Evolutionary conservation across 2,329 filamentous ascomycete species (phyloP), one percentile per base, ranked within the genome.

Genomic region (Laburnicola sp.): DNA sequence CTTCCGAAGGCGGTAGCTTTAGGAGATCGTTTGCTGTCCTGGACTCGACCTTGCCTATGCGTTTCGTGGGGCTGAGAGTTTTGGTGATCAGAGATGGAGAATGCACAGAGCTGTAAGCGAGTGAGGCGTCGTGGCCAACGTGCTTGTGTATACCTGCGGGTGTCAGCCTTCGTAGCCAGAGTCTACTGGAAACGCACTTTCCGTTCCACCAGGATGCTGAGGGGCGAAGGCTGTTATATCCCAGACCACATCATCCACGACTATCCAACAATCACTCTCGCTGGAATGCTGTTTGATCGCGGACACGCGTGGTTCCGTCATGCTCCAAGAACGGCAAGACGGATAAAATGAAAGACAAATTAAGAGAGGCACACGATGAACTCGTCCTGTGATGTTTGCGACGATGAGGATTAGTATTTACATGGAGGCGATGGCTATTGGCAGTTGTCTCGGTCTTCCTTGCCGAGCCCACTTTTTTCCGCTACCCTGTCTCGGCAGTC

Each of bases 241-340:
- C 74, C 84, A 87, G 4, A 88, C 82, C 55, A 81, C 78, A 38
- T 80, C 79, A 63, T 87, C 80, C 6, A 88, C 79, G 1, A 86
- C 83, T 38, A 88, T 80, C 86, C 86, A 89, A 57, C 72, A 75
- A 34, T 56, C 52, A 10, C 48, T 27, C 8, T 45, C 44, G 28
- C 37, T 51, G n/a, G 53, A 50, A 23, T 62, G 50, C 37, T 48
- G 48, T 26, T 55, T 50, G 47, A 60, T 52, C 21, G 59, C 41
- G 4, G 55, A 45, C 3, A 60, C 10, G 16, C 16, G 16, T 16
- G 16, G 16, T 16, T 16, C 16, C 16, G 16, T 16, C 16, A 16
- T 16, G 16, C 16, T 16, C 16, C 16, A 16, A 16, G 16, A 16
- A 16, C 16, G 16, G 16, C 16, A 16, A 16, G 16, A 16, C 16